These are phyloP conservation scores for Neofusicoccum laricinum DNA, from an alignment of 2,329 filamentous ascomycete species.

Conservation along the genomic window DNA sequence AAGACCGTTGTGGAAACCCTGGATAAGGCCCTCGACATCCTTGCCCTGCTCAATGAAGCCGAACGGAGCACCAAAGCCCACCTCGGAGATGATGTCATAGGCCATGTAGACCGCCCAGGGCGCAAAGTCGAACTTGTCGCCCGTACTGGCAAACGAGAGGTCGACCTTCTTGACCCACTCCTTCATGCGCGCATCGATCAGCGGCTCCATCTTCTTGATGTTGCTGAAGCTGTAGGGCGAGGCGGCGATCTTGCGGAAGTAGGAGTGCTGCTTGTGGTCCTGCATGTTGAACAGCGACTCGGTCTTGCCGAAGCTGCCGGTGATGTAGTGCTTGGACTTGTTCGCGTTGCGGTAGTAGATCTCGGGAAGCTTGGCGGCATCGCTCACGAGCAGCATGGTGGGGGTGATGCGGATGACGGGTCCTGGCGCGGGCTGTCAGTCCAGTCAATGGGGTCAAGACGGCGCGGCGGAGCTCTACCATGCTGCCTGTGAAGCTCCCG, in stretches of 20 bases:
- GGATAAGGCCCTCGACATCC: constrained; percentile 54
- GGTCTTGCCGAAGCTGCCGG: constrained; percentile 55
- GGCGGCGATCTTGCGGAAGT: constrained; percentile 54
- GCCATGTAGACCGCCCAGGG: constrained; percentile 57
- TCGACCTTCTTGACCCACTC: constrained; percentile 52
- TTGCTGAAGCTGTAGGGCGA: constrained; percentile 56
- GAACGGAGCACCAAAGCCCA: constrained; percentile 56
- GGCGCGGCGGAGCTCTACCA: constrained; percentile 34
- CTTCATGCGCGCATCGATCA: constrained; percentile 51
- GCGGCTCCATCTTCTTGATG: constrained; percentile 58
- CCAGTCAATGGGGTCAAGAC: neutral
- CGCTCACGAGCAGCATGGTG: constrained; percentile 52
- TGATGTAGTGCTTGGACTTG: constrained; percentile 59
- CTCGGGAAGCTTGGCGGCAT: constrained; percentile 53
- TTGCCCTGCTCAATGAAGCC: constrained; percentile 54
- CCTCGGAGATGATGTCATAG: constrained; percentile 57
- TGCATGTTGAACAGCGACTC: constrained; percentile 60
- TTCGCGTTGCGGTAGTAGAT: constrained; percentile 56
- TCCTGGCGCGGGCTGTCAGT: constrained; percentile 32
- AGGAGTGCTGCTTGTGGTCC: constrained; percentile 49
- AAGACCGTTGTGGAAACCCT: constrained; percentile 54
- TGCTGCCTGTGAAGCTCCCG: constrained; percentile 47
- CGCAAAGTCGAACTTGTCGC: constrained; percentile 52
- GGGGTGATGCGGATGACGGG: constrained; percentile 54
- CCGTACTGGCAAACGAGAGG: constrained; percentile 44